Evolutionary conservation across 441 rosid genomes (phyloP).

Genomic region (Biscutella auriculata): DNA sequence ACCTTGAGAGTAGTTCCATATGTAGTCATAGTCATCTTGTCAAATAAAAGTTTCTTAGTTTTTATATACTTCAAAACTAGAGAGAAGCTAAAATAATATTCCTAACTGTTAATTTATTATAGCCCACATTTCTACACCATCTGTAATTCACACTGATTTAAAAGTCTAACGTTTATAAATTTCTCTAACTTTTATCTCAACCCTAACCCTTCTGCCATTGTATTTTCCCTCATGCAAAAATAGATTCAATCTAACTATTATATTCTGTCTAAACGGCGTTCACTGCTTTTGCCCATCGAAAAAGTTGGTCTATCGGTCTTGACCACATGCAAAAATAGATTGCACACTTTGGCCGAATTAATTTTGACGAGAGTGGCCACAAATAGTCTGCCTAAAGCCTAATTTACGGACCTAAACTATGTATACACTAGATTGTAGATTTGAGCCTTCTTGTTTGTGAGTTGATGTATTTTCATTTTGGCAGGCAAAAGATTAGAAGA

Average conservation of each 20-base stretch:
- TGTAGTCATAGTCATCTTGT: neutral
- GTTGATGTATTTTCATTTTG: neutral
- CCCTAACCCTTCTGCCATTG: neutral
- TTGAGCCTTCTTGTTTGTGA: neutral
- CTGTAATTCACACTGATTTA: too few relatives aligned
- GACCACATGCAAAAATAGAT: too few relatives aligned
- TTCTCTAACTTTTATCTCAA: neutral
- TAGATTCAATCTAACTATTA: too few relatives aligned
- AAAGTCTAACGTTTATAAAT: neutral
- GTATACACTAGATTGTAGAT: neutral
- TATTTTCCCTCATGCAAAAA: neutral
- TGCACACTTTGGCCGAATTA: too few relatives aligned
- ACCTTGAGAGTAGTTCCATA: too few relatives aligned
- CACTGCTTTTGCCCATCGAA: too few relatives aligned
- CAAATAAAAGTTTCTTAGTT: neutral
- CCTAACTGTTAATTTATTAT: neutral
- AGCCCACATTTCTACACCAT: too few relatives aligned
- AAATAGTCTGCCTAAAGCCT: too few relatives aligned
- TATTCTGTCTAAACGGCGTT: too few relatives aligned
- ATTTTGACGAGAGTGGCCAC: too few relatives aligned
- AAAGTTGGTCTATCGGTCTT: too few relatives aligned
- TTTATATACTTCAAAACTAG: neutral
- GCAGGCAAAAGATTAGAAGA: neutral
- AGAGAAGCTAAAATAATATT: neutral
- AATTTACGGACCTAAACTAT: too few relatives aligned